phyloP scores from a whole-genome alignment of 306 rosid genomes.

The Trifolium pratense region DNA sequence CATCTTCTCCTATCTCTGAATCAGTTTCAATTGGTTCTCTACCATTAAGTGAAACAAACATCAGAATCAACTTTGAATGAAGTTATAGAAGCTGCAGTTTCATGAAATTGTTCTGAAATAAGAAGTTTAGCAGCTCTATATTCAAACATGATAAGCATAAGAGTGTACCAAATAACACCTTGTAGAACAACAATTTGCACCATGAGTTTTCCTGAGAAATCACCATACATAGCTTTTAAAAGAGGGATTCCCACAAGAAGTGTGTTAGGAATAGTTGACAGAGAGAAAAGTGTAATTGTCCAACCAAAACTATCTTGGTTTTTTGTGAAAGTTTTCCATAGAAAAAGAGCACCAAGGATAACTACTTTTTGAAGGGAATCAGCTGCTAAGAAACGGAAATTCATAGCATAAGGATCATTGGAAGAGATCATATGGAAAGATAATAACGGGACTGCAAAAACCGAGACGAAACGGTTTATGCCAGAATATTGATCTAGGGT shows the following conservation, averaged over 20 bases:
- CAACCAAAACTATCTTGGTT: slow-evolving; percentile 63
- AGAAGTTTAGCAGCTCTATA: slow-evolving; percentile 82
- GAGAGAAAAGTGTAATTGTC: slow-evolving; percentile 84
- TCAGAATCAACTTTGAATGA: slow-evolving; percentile 80
- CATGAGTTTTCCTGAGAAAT: slow-evolving; percentile 69
- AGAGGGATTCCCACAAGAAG: slow-evolving; percentile 90
- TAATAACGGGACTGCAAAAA: slow-evolving; percentile 81
- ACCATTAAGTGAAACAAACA: slow-evolving; percentile 72
- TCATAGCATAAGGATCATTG: slow-evolving; percentile 80
- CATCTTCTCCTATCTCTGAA: slow-evolving; percentile 84
- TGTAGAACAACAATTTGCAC: slow-evolving; percentile 84
- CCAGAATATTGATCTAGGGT: slow-evolving; percentile 88
- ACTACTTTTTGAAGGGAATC: slow-evolving; percentile 83
- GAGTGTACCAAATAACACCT: slow-evolving; percentile 84
- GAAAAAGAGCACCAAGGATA: slow-evolving; percentile 66
- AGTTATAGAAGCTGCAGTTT: slow-evolving; percentile 78
- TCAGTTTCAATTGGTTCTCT: slow-evolving; percentile 72
- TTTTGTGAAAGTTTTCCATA: slow-evolving; percentile 71
- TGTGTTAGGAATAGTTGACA: slow-evolving; percentile 87
- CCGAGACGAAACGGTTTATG: slow-evolving; percentile 82
- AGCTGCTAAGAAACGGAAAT: slow-evolving; percentile 80
- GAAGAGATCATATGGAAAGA: slow-evolving; percentile 84
- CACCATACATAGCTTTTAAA: slow-evolving; percentile 83
- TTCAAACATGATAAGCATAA: slow-evolving; percentile 82
- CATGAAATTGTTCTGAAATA: slow-evolving; percentile 78